Conservation (phyloP, 768 basidiomycete species). For the Podaxis sp. region DNA sequence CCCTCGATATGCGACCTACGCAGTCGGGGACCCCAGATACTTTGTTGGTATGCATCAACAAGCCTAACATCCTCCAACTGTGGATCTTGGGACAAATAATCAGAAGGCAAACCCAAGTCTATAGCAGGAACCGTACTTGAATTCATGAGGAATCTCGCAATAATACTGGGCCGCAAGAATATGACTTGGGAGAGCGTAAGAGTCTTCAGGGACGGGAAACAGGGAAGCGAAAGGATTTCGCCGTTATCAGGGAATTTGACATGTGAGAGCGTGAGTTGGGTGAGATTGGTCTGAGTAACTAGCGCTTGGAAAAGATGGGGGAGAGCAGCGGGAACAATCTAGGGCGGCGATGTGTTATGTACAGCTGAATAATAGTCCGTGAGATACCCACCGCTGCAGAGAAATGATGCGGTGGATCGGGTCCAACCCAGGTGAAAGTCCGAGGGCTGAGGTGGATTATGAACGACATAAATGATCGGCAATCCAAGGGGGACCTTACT, state of each 20-base stretch:
- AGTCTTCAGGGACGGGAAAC: conserved; percentile 38
- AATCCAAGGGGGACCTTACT: conserved; percentile 20
- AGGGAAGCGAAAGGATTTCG: conserved; percentile 22
- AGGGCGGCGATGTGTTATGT: neutral
- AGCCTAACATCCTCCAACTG: conserved; percentile 37
- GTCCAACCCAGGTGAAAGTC: conserved; percentile 56
- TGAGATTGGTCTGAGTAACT: conserved; percentile 42
- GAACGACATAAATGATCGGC: neutral
- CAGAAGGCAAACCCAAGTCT: neutral
- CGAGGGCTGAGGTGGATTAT: conserved; percentile 34
- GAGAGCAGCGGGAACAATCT: conserved; percentile 46
- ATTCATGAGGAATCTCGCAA: conserved; percentile 33
- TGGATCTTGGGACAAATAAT: conserved; percentile 13
- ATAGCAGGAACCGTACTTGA: neutral
- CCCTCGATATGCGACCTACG: conserved; percentile 48
- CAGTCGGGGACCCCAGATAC: conserved; percentile 59
- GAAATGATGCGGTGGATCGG: conserved; percentile 61
- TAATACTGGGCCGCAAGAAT: conserved; percentile 38
- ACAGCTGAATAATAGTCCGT: neutral
- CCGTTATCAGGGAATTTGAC: conserved; percentile 25
- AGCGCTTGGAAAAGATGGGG: conserved; percentile 40
- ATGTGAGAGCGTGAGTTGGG: conserved; percentile 47
- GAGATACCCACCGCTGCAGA: conserved; percentile 53
- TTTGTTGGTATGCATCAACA: conserved; percentile 54
- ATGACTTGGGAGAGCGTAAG: conserved; percentile 52